Evolutionary conservation across 495 filamentous ascomycete species (phyloP).

Genomic region (Neurospora intermedia): DNA sequence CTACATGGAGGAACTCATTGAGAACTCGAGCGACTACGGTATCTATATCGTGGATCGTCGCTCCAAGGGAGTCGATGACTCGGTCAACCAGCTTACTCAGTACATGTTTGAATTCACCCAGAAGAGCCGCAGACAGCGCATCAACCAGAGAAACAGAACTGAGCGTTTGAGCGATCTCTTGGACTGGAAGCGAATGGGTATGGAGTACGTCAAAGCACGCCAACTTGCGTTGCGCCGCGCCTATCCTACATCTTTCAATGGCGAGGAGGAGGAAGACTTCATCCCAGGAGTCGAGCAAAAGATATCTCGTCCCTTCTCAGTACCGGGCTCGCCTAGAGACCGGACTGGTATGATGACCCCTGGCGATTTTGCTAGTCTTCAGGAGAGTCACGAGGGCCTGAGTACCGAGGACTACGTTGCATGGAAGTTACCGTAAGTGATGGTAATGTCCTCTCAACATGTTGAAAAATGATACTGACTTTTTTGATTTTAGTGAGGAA

Average conservation of each 20-base stretch:
- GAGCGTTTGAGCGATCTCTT: constrained; percentile 89
- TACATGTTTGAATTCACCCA: constrained; percentile 93
- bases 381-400: constrained; percentile 86
- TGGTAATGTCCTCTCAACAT: not conserved
- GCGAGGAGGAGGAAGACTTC: constrained; percentile 66
- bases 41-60: constrained; percentile 98
- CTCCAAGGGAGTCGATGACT: constrained; percentile 92
- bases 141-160: constrained; percentile 98
- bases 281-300: constrained; percentile 86
- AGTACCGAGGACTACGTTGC: constrained; percentile 96
- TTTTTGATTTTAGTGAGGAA: constrained; percentile 56
- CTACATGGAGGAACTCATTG: constrained; percentile 99
- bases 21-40: constrained; percentile 94
- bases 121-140: constrained; percentile 90
- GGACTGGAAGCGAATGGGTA: constrained; percentile 98
- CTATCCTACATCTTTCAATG: constrained; percentile 76
- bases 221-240: constrained; percentile 87
- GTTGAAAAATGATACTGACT: constrained; percentile 7
- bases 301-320: constrained; percentile 85
- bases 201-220: constrained; percentile 97
- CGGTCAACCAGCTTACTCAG: constrained; percentile 83
- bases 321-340: constrained; percentile 83
- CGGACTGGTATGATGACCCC: constrained; percentile 97
- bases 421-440: constrained; percentile 94
- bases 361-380: constrained; percentile 90